Conservation (phyloP, 768 basidiomycete species). For the Russula emetica region DNA sequence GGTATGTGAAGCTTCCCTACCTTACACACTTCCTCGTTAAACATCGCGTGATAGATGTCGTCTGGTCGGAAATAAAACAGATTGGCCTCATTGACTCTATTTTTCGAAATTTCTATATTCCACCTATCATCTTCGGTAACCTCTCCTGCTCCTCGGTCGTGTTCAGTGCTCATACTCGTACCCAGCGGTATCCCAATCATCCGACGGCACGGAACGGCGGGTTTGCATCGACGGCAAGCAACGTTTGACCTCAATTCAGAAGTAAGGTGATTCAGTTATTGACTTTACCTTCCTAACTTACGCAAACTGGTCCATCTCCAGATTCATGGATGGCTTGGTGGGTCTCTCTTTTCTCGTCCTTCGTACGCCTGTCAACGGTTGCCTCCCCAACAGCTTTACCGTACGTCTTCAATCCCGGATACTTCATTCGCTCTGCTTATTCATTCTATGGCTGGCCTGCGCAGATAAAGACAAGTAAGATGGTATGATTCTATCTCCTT, state of each 20-base stretch:
- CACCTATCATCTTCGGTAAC: slow-evolving; percentile 63
- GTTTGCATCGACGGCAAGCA: slow-evolving; percentile 74
- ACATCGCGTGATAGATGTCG: slow-evolving; percentile 43
- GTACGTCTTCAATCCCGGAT: neutral
- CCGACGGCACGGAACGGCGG: slow-evolving; percentile 44
- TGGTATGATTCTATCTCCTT: no score
- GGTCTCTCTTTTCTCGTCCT: slow-evolving; percentile 31
- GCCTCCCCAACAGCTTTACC: slow-evolving; percentile 13
- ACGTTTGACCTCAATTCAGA: slow-evolving; percentile 58
- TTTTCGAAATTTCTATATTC: slow-evolving; percentile 60
- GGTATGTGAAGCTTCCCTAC: slow-evolving; percentile 35
- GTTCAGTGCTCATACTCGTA: neutral
- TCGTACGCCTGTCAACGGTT: neutral
- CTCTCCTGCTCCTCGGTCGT: neutral
- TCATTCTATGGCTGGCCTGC: neutral
- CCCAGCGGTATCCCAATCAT: slow-evolving; percentile 39
- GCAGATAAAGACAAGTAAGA: slow-evolving; percentile 43
- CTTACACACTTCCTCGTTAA: neutral
- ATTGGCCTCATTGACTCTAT: slow-evolving; percentile 59
- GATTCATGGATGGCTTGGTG: slow-evolving; percentile 55
- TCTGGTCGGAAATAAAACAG: slow-evolving; percentile 62
- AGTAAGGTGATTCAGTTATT: slow-evolving; percentile 36
- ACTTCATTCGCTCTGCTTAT: neutral
- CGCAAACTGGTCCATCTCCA: slow-evolving; percentile 29
- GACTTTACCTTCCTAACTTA: neutral